Percentiles rank a stretch among this genome's conserved stretches.
Evolutionary conservation across 345 rosid genomes (phyloP).

Genomic region (Mangifera indica): DNA sequence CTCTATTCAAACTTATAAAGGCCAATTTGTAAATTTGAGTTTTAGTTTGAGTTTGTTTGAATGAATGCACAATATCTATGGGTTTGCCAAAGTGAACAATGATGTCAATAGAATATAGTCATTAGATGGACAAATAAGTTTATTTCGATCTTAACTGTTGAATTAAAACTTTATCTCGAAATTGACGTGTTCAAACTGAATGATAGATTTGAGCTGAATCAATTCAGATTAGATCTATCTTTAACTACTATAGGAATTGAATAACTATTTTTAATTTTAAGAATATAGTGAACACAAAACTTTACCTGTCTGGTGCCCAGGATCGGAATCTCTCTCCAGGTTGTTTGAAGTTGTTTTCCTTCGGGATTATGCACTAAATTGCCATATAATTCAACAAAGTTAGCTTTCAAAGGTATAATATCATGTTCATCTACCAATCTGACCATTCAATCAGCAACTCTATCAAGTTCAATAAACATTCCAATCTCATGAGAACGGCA

Average conservation of each 20-base stretch:
- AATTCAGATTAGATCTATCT: no score
- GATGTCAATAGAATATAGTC: no score
- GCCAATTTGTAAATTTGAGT: no score
- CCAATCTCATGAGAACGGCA: background rate
- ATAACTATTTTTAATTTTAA: background rate
- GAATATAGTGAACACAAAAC: background rate
- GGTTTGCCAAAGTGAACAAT: no score
- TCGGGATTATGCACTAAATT: conserved; percentile 66
- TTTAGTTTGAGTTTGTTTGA: no score
- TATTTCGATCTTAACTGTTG: no score
- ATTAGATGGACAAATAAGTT: no score
- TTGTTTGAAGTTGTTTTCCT: conserved; percentile 94
- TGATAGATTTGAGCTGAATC: no score
- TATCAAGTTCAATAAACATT: background rate
- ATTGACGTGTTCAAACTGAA: no score
- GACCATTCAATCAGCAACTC: background rate
- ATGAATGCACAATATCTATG: no score
- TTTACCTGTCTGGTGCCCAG: conserved; percentile 80
- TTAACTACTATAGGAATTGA: background rate
- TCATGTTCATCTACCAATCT: background rate
- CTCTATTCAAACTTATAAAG: no score
- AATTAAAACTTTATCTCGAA: no score
- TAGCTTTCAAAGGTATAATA: background rate
- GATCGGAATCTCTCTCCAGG: conserved; percentile 92
- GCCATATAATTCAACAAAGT: conserved; percentile 1